These are phyloP conservation scores for Lepiota subincarnata DNA, from an alignment of 768 basidiomycete species.

Conservation along the genomic window DNA sequence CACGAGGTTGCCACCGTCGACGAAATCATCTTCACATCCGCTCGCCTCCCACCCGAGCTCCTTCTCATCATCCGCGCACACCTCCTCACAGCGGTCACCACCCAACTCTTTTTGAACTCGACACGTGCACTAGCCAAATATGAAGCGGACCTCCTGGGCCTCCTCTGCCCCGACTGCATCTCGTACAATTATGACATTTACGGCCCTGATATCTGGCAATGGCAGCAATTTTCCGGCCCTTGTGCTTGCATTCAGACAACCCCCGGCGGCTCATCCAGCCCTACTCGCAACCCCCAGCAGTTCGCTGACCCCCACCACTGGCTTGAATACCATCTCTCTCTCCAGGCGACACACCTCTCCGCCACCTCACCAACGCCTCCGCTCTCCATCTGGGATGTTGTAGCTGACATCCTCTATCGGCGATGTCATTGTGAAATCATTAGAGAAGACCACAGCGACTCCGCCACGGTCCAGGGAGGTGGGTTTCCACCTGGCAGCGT, in stretches of 20 bases:
- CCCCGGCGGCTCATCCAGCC: not conserved
- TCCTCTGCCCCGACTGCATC: conserved; percentile 47
- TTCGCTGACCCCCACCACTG: conserved; percentile 40
- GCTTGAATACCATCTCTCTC: conserved; percentile 44
- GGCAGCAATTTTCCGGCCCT: conserved; percentile 47
- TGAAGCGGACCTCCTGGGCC: conserved; percentile 33
- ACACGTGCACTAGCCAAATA: conserved; percentile 37
- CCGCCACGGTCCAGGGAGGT: conserved; percentile 1
- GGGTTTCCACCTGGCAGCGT: not conserved
- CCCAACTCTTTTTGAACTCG: conserved; percentile 38
- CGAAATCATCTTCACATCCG: conserved; percentile 25
- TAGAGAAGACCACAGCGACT: conserved; percentile 12
- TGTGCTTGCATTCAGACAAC: conserved; percentile 38
- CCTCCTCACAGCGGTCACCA: conserved; percentile 40
- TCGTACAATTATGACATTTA: conserved; percentile 52
- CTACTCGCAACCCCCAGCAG: conserved; percentile 16
- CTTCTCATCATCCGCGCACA: conserved; percentile 47
- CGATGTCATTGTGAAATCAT: conserved; percentile 36
- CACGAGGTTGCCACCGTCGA: conserved; percentile 42
- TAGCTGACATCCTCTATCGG: conserved; percentile 35
- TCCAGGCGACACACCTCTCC: conserved; percentile 22
- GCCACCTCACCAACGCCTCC: conserved; percentile 22
- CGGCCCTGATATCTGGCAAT: conserved; percentile 47
- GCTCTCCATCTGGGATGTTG: conserved; percentile 38
- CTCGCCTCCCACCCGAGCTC: conserved; percentile 45